A percentile compares a stretch with the other conserved stretches of the same genome.
Evolutionary conservation across 2,329 filamentous ascomycete species (phyloP).

Genomic region (Aspergillus cejpii): DNA sequence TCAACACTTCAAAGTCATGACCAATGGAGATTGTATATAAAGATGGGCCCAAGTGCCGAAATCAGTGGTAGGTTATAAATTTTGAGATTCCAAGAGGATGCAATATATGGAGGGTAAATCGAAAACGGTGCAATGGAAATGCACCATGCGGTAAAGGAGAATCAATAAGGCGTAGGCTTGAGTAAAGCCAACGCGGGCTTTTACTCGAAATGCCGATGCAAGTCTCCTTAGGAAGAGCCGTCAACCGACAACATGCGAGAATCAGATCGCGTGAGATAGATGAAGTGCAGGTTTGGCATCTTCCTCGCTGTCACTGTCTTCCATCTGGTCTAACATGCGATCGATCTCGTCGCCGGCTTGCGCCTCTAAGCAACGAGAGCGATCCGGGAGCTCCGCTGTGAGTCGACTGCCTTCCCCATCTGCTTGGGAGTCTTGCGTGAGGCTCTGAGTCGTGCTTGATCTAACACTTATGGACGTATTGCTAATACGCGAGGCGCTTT

Average conservation of each 20-base stretch:
- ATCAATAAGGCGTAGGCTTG: no score
- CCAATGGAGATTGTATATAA: no score
- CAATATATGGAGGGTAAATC: not conserved
- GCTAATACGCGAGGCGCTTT: constrained; percentile 19
- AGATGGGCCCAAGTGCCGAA: no score
- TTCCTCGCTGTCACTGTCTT: constrained; percentile 34
- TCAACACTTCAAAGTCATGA: no score
- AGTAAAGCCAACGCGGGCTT: no score
- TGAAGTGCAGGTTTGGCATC: constrained; percentile 14
- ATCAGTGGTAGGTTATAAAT: no score
- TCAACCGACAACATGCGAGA: not conserved
- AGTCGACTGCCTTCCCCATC: constrained; percentile 6
- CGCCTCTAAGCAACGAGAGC: constrained; percentile 23
- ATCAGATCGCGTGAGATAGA: not conserved
- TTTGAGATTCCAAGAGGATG: no score
- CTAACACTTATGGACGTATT: constrained; percentile 20
- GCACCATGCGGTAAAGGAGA: no score
- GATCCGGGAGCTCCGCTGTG: constrained; percentile 2
- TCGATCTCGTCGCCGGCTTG: constrained; percentile 38
- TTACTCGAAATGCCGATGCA: no score
- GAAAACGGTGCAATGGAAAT: not conserved
- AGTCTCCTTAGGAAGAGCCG: not conserved
- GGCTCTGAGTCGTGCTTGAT: constrained; percentile 7
- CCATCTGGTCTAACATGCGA: constrained; percentile 38
- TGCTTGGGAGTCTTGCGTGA: constrained; percentile 18